Conservation (phyloP, 78 protist genomes). For the Chrysochromulina tobinii region DNA sequence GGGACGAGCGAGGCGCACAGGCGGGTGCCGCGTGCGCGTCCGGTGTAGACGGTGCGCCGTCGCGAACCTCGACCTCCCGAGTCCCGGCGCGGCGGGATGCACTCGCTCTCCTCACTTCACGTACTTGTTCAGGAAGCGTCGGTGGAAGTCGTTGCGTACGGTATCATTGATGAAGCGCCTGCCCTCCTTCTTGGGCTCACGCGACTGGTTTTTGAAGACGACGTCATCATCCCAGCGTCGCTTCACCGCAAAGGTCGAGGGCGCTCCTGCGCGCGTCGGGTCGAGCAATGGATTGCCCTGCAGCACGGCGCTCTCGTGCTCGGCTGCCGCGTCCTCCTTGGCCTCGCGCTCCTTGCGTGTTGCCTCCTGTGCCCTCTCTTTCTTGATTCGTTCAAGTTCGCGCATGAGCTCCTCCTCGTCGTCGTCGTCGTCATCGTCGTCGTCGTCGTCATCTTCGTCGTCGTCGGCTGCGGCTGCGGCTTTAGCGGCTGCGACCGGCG, state of each 20-base stretch:
- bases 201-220: constrained; percentile 77
- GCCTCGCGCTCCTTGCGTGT: constrained; percentile 19
- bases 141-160: constrained; percentile 86
- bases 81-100: too few species aligned
- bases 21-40: too few species aligned
- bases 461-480: background rate
- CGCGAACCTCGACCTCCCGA: too few species aligned
- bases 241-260: background rate
- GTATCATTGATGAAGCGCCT: constrained; percentile 89
- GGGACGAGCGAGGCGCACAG: too few species aligned
- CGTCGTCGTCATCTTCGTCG: background rate
- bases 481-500: background rate
- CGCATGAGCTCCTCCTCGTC: constrained; percentile 65
- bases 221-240: constrained; percentile 79
- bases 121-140: constrained; percentile 74
- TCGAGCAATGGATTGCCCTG: constrained; percentile 70
- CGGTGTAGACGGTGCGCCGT: too few species aligned
- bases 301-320: constrained; percentile 33
- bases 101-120: constrained; percentile 54
- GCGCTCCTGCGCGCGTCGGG: background rate
- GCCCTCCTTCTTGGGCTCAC: constrained; percentile 21
- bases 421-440: constrained; percentile 57
- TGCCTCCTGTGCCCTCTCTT: constrained; percentile 69
- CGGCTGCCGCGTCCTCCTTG: background rate
- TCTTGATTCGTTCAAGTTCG: constrained; percentile 65